Evolutionary conservation across 495 filamentous ascomycete species (phyloP).

Genomic region (Darksidea phi): DNA sequence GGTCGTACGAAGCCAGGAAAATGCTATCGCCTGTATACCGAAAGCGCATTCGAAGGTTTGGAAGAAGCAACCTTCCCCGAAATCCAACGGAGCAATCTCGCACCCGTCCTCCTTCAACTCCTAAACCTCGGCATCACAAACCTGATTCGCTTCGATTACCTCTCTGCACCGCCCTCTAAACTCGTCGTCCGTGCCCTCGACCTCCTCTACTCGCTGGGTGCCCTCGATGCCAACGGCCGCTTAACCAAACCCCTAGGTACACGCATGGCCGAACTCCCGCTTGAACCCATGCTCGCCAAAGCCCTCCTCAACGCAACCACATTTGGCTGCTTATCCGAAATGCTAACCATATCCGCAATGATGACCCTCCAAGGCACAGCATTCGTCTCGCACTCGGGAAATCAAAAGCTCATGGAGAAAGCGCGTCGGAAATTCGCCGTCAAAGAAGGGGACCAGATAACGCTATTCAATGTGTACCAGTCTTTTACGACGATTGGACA

Average conservation of each 20-base stretch:
- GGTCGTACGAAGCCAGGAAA: constrained; percentile 92
- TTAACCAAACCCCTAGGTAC: constrained; percentile 83
- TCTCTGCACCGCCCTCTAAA: constrained; percentile 84
- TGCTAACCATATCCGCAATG: constrained; percentile 93
- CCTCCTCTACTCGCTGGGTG: constrained; percentile 83
- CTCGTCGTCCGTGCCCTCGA: constrained; percentile 86
- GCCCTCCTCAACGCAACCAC: constrained; percentile 73
- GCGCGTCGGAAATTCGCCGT: constrained; percentile 80
- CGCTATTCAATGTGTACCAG: constrained; percentile 90
- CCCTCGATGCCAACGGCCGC: constrained; percentile 85
- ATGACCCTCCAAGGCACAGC: constrained; percentile 77
- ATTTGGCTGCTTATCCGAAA: constrained; percentile 79
- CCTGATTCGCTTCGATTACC: constrained; percentile 83
- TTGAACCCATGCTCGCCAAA: constrained; percentile 96
- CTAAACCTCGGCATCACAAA: constrained; percentile 97
- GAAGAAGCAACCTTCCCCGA: constrained; percentile 78
- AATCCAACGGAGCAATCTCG: constrained; percentile 90
- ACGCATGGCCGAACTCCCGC: constrained; percentile 91
- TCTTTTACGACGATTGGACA: constrained; percentile 82
- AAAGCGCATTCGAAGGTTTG: constrained; percentile 67
- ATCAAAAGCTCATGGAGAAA: constrained; percentile 69
- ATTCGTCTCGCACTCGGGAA: constrained; percentile 76
- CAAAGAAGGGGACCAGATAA: constrained; percentile 94
- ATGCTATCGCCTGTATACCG: constrained; percentile 91
- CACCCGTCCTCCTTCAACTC: constrained; percentile 85